phyloP scores from a whole-genome alignment of 805 yeast genomes.

The Lipomyces lipofer region DNA sequence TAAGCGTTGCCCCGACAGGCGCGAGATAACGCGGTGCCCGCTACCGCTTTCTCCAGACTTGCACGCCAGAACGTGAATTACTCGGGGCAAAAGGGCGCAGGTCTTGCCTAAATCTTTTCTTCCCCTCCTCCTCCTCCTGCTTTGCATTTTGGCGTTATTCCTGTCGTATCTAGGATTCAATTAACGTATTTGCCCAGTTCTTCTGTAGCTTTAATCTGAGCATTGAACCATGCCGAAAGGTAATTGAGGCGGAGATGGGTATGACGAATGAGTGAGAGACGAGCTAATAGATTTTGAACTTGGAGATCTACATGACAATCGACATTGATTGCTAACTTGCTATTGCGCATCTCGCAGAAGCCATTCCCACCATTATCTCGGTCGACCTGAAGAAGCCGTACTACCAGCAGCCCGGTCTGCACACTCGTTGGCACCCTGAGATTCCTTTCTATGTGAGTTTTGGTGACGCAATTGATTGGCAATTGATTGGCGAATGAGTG shows the following conservation, averaged over 20 bases:
- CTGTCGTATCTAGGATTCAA: no score
- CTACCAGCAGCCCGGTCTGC: conserved; percentile 49
- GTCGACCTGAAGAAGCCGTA: conserved; percentile 50
- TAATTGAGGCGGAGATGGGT: background rate
- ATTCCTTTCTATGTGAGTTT: conserved; percentile 31
- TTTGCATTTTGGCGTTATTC: no score
- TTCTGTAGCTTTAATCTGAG: no score
- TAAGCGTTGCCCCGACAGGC: no score
- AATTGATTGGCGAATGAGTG: background rate
- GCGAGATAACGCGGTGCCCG: no score
- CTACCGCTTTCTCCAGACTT: no score
- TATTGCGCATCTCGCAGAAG: conserved; percentile 8
- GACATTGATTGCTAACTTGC: conserved; percentile 1
- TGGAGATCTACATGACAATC: no score
- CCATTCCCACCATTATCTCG: conserved; percentile 44
- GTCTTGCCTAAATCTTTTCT: no score
- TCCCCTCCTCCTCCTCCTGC: no score
- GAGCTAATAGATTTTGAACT: background rate
- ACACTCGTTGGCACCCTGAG: conserved; percentile 55
- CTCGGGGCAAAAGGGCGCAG: no score
- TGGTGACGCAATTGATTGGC: background rate
- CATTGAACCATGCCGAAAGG: background rate
- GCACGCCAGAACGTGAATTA: no score
- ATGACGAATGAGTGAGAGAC: background rate
- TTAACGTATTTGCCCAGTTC: no score